Conservation (phyloP, 805 yeast species). For the Ogataea ganodermae region DNA sequence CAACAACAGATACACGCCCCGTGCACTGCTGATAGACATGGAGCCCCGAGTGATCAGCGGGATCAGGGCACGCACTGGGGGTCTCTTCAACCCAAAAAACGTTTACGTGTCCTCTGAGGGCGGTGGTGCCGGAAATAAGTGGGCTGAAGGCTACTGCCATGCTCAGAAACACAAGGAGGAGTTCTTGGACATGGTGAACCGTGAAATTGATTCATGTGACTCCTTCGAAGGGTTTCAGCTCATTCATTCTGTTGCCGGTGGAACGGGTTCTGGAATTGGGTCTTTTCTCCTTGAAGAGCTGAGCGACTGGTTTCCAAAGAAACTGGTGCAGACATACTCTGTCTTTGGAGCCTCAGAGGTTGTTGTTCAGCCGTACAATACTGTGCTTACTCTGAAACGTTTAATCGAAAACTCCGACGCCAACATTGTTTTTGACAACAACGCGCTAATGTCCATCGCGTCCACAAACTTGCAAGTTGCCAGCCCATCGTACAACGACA, state of each 20-base stretch:
- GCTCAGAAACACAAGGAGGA: conserved; percentile 71
- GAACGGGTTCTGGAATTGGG: conserved; percentile 97
- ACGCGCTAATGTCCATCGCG: conserved; percentile 75
- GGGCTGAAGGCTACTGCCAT: conserved; percentile 87
- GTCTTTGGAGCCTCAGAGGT: conserved; percentile 91
- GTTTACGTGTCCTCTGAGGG: conserved; percentile 79
- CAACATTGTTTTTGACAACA: conserved; percentile 88
- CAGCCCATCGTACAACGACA: conserved; percentile 70
- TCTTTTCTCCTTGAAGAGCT: conserved; percentile 75
- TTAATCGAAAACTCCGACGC: conserved; percentile 85
- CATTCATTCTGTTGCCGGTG: conserved; percentile 95
- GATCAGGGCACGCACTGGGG: conserved; percentile 47
- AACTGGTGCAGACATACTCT: conserved; percentile 79
- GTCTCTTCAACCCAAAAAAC: conserved; percentile 82
- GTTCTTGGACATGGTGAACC: conserved; percentile 79
- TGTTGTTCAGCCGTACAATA: conserved; percentile 97
- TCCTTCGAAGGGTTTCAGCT: conserved; percentile 87
- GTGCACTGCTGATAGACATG: conserved; percentile 81
- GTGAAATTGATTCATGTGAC: conserved; percentile 90
- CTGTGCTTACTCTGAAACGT: conserved; percentile 77
- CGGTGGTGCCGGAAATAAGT: conserved; percentile 93
- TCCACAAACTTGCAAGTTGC: conserved; percentile 56
- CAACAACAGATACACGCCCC: conserved; percentile 74
- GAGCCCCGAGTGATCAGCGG: conserved; percentile 87
- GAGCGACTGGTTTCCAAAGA: conserved; percentile 80